phyloP scores from a whole-genome alignment of 768 basidiomycete genomes.

The Mycena vitilis region DNA sequence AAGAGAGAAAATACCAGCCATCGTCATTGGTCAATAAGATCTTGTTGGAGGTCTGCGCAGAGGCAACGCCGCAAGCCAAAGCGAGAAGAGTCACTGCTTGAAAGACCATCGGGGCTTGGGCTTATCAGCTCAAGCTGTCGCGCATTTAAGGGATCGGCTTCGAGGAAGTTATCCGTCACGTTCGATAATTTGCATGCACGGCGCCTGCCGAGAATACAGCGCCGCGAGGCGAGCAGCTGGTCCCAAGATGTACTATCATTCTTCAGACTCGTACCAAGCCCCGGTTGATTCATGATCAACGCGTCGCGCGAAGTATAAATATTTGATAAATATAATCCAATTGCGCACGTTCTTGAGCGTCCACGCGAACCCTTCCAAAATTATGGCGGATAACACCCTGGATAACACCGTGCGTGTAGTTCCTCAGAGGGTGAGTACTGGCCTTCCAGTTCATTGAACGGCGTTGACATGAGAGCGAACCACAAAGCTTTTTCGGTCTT shows the following conservation, averaged over 20 bases:
- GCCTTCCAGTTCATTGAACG: too few relatives aligned
- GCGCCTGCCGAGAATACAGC: background rate
- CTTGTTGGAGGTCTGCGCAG: conserved; percentile 31
- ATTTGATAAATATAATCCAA: background rate
- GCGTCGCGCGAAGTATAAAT: too few relatives aligned
- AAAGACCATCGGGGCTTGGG: background rate
- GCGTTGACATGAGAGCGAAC: too few relatives aligned
- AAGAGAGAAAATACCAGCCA: conserved; percentile 27
- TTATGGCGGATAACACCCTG: background rate
- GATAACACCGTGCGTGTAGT: background rate
- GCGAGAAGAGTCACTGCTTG: conserved; percentile 1
- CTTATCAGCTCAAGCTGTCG: background rate
- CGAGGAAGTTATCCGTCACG: background rate
- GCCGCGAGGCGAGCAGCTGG: too few relatives aligned
- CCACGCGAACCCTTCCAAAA: background rate
- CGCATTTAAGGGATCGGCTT: conserved; percentile 10
- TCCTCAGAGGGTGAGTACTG: background rate
- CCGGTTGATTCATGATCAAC: too few relatives aligned
- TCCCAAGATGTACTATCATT: too few relatives aligned
- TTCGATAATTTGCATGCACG: background rate
- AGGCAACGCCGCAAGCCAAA: conserved; percentile 14
- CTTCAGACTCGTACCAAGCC: too few relatives aligned
- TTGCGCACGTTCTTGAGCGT: background rate
- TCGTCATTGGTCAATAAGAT: conserved; percentile 51
- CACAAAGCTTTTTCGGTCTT: too few relatives aligned